Evolutionary conservation across 2,329 filamentous ascomycete genomes (phyloP).

Genomic region (Acrocalymma vagum): DNA sequence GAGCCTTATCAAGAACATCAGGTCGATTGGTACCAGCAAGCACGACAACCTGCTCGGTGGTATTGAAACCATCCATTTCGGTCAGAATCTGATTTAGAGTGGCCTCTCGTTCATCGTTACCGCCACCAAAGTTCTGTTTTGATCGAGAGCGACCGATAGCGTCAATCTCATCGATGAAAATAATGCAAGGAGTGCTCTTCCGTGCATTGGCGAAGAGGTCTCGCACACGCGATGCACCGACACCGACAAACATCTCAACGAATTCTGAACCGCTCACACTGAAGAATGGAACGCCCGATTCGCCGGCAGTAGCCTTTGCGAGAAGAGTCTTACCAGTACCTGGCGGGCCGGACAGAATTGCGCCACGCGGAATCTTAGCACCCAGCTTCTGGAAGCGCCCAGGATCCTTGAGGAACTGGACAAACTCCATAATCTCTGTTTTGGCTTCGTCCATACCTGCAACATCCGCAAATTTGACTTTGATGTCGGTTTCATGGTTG

Average conservation of each 20-base stretch:
- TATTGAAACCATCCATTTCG: conserved; percentile 99
- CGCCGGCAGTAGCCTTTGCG: conserved; percentile 95
- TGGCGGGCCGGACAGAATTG: conserved; percentile 95
- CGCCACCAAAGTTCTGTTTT: conserved; percentile 84
- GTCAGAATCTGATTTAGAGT: conserved; percentile 98
- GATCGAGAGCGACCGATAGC: conserved; percentile 91
- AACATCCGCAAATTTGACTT: conserved; percentile 96
- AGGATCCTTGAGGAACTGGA: conserved; percentile 94
- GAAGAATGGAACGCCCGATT: conserved; percentile 97
- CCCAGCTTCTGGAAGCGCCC: conserved; percentile 92
- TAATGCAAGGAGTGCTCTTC: conserved; percentile 97
- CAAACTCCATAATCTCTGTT: conserved; percentile 98
- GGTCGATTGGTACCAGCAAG: conserved; percentile 95
- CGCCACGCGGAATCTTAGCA: conserved; percentile 96
- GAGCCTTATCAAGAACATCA: conserved; percentile 91
- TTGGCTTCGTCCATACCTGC: conserved; percentile 99
- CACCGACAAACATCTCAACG: conserved; percentile 99
- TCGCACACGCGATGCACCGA: conserved; percentile 92
- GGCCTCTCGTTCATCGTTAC: conserved; percentile 95
- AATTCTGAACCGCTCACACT: conserved; percentile 98
- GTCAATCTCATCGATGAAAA: conserved; percentile 99
- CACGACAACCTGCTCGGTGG: conserved; percentile 93
- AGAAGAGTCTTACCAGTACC: conserved; percentile 98
- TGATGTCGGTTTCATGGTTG: conserved; percentile 95
- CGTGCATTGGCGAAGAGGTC: conserved; percentile 94